These are phyloP conservation scores for Trichophyton rubrum DNA, from an alignment of 2,329 filamentous ascomycete genomes.

Conservation along the genomic window DNA sequence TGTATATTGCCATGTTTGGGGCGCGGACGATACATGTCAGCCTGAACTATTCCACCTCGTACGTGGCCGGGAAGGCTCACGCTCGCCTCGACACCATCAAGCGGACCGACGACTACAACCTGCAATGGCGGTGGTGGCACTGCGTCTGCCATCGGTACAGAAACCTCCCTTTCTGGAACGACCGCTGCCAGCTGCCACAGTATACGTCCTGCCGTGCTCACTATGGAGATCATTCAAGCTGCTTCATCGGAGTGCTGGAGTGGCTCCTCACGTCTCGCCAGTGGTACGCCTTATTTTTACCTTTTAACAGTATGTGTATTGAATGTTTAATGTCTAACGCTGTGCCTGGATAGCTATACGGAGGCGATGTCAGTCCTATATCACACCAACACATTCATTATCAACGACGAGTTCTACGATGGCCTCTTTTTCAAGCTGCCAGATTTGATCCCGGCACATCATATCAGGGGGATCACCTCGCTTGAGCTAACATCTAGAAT, in stretches of 20 bases:
- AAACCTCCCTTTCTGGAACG: not conserved
- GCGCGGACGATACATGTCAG: not conserved
- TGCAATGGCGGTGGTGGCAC: not conserved
- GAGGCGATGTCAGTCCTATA: not conserved
- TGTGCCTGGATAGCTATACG: not conserved
- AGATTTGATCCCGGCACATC: not conserved
- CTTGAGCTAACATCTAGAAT: not conserved
- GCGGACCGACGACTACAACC: not conserved
- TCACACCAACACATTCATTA: not conserved
- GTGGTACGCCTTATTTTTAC: not conserved
- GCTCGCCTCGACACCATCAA: not conserved
- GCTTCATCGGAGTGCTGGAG: not conserved
- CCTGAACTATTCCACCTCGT: not conserved
- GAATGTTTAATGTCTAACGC: not conserved
- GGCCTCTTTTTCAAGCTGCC: slow-evolving; percentile 1
- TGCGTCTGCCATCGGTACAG: not conserved
- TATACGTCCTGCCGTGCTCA: not conserved
- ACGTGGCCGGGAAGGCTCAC: not conserved
- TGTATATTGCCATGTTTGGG: not conserved
- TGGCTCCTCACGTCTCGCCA: not conserved
- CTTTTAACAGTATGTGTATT: not conserved
- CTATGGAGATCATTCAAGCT: slow-evolving; percentile 1
- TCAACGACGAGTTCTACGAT: not conserved
- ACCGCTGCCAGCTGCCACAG: not conserved
- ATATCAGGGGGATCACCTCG: not conserved